Conservation (phyloP, 331 rosid genomes). For the Quercus lobata region DNA sequence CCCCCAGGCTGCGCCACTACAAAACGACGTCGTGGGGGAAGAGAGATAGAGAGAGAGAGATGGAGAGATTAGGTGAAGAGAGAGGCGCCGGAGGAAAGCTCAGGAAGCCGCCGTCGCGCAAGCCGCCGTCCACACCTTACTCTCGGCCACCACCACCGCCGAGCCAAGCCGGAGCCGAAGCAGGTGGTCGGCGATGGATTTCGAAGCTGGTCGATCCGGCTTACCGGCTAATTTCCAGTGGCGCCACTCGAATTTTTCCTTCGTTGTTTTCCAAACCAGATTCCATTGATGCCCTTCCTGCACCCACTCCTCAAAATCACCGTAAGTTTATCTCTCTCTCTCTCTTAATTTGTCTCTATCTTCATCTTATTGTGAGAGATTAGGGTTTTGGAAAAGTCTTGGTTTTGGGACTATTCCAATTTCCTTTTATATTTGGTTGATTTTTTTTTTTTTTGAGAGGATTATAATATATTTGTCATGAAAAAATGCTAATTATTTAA, state of each 20-base stretch:
- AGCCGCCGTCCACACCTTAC: constrained; percentile 56
- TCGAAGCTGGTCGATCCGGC: constrained; percentile 86
- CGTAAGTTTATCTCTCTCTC: constrained; percentile 22
- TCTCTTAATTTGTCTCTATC: background rate
- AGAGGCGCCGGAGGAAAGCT: constrained; percentile 86
- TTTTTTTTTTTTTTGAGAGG: background rate
- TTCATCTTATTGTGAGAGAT: background rate
- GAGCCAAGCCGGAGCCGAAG: constrained; percentile 4
- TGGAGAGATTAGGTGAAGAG: constrained; percentile 10
- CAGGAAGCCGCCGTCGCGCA: constrained; percentile 40
- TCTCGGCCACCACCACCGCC: constrained; percentile 48
- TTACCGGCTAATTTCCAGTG: constrained; percentile 58
- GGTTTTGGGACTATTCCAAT: constrained; percentile 1
- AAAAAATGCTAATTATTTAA: background rate
- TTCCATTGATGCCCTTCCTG: constrained; percentile 17
- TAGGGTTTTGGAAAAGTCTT: constrained; percentile 8
- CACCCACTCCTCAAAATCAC: constrained; percentile 21
- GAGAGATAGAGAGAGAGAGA: constrained; percentile 1
- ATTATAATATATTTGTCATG: background rate
- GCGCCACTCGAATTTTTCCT: constrained; percentile 67
- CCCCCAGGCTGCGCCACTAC: background rate
- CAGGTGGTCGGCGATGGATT: constrained; percentile 51
- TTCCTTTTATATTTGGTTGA: background rate
- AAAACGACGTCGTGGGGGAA: background rate
- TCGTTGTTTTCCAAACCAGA: constrained; percentile 42